Base-by-base conservation (phyloP, 495 filamentous ascomycete species). In the Penicillium samsonianum region DNA sequence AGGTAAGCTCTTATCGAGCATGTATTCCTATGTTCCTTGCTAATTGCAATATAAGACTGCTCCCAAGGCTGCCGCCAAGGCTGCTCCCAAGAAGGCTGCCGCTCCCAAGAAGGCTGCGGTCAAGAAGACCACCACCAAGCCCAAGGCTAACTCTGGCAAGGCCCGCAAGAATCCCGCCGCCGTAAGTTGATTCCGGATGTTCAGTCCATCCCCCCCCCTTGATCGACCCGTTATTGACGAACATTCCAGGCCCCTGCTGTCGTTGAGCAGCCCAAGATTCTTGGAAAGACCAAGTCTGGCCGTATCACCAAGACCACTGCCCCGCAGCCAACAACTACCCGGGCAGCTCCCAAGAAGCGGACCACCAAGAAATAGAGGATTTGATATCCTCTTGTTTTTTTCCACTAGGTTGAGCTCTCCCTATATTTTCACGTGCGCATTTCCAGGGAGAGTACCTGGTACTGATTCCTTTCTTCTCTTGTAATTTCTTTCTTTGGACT, bases 211-310 rank as follows among this genome's bases (percentile, higher is more conserved):
- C 31, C 9, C 23, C 33, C 35, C 31, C n/a, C 14, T 28, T 43
- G 16, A 26, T 26, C 9, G n/a, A 41, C 23, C 37, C 40, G 53
- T 42, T 16, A 53, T 42, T 42, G 8, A 47, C 62, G 65, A 57
- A 62, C 30, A 11, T 35, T 1, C 42, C 61, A 84, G 81, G 83
- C 85, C 16, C 80, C 81, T 50, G 89, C 90, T 55, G 80, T 88
- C 49, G 84, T 85, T 46, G 87, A 91, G 53, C 86, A 91, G 77
- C 81, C 88, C 60, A 84, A 88, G 63, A 80, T 87, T 55, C 73
- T 91, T 48, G 82, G 81, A 61, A 96, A 91, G 83, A 96, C 92
- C 71, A 96, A 96, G 84, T 89, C 91, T 20, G 91, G 92, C 17
- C 87, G 92, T 55, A 88, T 96, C 59, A 86, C 90, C 44, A 96